A percentile compares a stretch with the other conserved stretches of the same genome.
These are phyloP conservation scores for Phylloporus rhodoxanthus DNA, from an alignment of 768 basidiomycete species.

Conservation along the genomic window DNA sequence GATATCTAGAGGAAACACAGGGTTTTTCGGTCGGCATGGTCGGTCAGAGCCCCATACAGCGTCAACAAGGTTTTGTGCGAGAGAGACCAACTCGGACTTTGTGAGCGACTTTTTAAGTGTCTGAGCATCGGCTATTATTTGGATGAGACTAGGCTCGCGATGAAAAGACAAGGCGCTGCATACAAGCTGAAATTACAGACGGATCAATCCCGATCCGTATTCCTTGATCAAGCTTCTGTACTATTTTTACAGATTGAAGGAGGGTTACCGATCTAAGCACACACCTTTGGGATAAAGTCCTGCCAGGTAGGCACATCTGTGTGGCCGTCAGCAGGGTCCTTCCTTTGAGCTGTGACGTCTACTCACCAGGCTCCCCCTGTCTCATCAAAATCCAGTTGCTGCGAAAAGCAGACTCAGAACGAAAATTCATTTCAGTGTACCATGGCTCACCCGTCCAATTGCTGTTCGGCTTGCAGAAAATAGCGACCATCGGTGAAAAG, in stretches of 20 bases:
- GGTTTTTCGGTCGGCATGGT: constrained; percentile 62
- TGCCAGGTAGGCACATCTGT: constrained; percentile 88
- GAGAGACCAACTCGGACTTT: constrained; percentile 60
- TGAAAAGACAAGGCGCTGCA: constrained; percentile 12
- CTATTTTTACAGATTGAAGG: background rate
- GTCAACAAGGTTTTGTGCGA: constrained; percentile 73
- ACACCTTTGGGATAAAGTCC: constrained; percentile 71
- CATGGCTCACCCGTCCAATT: constrained; percentile 67
- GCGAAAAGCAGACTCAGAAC: constrained; percentile 3
- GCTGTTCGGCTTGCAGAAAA: constrained; percentile 85
- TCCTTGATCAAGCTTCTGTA: constrained; percentile 54
- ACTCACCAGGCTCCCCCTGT: constrained; percentile 71
- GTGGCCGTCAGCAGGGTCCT: constrained; percentile 10
- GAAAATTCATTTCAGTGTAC: background rate
- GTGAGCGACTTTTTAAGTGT: constrained; percentile 52
- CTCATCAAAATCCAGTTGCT: constrained; percentile 95
- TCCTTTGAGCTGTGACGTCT: background rate
- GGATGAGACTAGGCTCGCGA: background rate
- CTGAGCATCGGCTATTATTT: constrained; percentile 55
- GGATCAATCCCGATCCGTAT: constrained; percentile 81
- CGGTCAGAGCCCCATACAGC: constrained; percentile 63
- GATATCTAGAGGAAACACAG: constrained; percentile 62
- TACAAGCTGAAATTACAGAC: constrained; percentile 63
- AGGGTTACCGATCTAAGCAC: background rate
- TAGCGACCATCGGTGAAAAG: constrained; percentile 97